Conservation (phyloP, 495 filamentous ascomycete genomes). For the Cercophora scortea region DNA sequence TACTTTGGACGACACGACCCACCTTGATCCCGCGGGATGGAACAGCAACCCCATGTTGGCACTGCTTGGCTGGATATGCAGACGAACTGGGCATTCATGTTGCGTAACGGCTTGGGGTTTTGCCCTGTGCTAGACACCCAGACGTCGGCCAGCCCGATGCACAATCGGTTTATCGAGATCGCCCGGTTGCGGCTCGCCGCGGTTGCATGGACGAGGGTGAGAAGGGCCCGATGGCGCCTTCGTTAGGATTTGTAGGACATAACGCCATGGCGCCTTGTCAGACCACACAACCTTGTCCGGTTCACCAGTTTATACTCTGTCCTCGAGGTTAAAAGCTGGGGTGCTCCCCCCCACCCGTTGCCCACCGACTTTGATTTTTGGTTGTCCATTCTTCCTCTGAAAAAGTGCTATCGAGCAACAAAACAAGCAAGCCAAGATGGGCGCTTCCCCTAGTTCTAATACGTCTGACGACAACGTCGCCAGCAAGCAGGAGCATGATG, state of each 20-base stretch:
- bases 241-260: neutral
- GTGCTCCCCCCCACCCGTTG: neutral
- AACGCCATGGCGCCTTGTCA: neutral
- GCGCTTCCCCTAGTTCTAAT: neutral
- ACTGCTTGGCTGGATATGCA: too few species aligned
- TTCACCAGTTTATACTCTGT: neutral
- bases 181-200: too few species aligned
- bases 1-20: too few species aligned
- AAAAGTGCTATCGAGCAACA: neutral
- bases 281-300: neutral
- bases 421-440: neutral
- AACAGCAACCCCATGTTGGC: too few species aligned
- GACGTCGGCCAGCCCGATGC: too few species aligned
- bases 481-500: neutral
- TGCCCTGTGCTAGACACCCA: too few species aligned
- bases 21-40: too few species aligned
- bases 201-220: too few species aligned
- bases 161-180: too few species aligned
- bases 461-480: neutral
- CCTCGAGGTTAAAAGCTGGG: neutral
- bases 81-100: too few species aligned
- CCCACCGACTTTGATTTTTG: neutral
- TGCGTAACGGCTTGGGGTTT: too few species aligned
- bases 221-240: neutral
- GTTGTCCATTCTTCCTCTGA: neutral